These are phyloP conservation scores for Eucalyptus urophylla DNA, from an alignment of 345 rosid species.

Conservation along the genomic window DNA sequence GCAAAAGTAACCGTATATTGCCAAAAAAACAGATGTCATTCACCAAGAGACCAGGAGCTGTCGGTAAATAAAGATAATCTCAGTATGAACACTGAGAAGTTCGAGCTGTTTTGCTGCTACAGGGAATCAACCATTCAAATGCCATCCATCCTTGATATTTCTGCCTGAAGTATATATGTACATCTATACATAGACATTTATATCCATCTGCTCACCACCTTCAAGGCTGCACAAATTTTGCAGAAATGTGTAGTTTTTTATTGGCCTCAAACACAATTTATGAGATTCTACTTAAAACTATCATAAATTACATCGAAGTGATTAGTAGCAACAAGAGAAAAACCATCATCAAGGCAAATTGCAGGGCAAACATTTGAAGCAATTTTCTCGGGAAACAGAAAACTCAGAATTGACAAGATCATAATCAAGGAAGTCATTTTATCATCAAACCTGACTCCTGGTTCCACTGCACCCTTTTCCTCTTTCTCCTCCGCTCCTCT, in stretches of 20 bases:
- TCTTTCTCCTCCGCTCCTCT: conserved; percentile 1
- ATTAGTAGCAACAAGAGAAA: background rate
- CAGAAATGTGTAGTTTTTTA: background rate
- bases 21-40: background rate
- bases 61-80: background rate
- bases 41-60: background rate
- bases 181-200: background rate
- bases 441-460: conserved; percentile 20
- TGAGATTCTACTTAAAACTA: background rate
- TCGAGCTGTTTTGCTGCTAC: background rate
- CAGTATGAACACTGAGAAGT: background rate
- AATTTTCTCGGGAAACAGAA: background rate
- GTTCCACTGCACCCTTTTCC: conserved; percentile 33
- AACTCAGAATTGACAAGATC: background rate
- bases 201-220: background rate
- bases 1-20: background rate
- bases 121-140: background rate
- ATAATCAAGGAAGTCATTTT: background rate
- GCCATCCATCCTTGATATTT: background rate
- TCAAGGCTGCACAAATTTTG: background rate
- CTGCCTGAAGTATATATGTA: background rate
- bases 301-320: background rate
- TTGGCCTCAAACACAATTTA: background rate
- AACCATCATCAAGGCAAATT: background rate
- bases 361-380: background rate